Evolutionary conservation across 306 rosid genomes (phyloP).

Genomic region (Vigna mungo): DNA sequence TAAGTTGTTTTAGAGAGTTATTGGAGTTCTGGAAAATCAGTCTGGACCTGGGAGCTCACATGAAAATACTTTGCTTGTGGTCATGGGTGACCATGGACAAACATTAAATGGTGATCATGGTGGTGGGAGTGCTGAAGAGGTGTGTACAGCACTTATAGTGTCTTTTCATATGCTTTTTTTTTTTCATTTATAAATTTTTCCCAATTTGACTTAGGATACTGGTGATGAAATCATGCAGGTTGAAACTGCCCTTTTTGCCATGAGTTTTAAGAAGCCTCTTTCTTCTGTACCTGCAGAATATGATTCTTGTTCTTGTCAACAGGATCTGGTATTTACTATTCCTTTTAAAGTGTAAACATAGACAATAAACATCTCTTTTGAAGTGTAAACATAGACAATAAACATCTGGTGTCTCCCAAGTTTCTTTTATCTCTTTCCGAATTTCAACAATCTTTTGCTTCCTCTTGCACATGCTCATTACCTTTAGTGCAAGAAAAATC

Average conservation of each 20-base stretch:
- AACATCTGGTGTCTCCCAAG: conserved; percentile 34
- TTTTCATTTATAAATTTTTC: background rate
- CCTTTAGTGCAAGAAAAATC: conserved; percentile 20
- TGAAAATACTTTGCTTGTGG: conserved; percentile 90
- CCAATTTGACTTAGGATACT: conserved; percentile 39
- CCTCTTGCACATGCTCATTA: conserved; percentile 32
- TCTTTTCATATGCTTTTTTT: conserved; percentile 27
- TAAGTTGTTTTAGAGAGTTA: conserved; percentile 69
- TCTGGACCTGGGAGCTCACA: conserved; percentile 85
- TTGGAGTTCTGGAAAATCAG: conserved; percentile 72
- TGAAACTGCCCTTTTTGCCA: conserved; percentile 88
- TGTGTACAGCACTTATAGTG: conserved; percentile 40
- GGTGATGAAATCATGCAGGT: conserved; percentile 62
- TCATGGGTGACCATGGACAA: conserved; percentile 99
- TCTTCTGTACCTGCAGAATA: conserved; percentile 57
- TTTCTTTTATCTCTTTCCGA: conserved; percentile 17
- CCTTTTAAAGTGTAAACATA: conserved; percentile 20
- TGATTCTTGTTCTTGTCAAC: conserved; percentile 61
- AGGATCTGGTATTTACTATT: conserved; percentile 69
- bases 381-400: conserved; percentile 11
- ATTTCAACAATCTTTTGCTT: conserved; percentile 35
- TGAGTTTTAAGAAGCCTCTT: conserved; percentile 75
- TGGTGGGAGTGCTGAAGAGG: conserved; percentile 99
- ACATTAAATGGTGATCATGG: conserved; percentile 98
- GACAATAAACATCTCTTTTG: conserved; percentile 29